Conservation (phyloP, 2,329 filamentous ascomycete genomes). For the Biscogniauxia marginata region DNA sequence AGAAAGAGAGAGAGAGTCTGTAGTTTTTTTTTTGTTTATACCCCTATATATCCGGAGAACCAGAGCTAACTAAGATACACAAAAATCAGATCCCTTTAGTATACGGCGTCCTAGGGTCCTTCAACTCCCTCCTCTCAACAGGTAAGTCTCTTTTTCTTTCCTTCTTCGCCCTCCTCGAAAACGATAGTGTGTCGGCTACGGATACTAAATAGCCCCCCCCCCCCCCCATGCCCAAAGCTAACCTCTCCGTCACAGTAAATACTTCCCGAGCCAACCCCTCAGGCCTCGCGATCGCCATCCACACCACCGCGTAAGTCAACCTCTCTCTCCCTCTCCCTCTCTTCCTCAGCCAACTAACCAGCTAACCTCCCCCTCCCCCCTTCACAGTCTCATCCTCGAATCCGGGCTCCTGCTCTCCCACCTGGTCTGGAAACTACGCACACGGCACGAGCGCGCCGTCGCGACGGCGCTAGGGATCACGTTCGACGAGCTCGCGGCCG, state of each 20-base stretch:
- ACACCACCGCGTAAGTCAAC: not conserved
- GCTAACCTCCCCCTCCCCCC: not conserved
- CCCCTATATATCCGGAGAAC: too few species aligned
- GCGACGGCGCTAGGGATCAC: not conserved
- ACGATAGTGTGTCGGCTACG: too few species aligned
- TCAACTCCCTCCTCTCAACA: not conserved
- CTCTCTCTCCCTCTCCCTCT: not conserved
- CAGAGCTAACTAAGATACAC: too few species aligned
- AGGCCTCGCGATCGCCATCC: not conserved
- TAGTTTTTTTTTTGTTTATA: too few species aligned
- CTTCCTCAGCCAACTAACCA: not conserved
- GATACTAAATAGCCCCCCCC: too few species aligned
- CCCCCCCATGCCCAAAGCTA: not conserved
- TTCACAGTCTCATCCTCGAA: not conserved
- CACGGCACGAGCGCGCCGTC: not conserved
- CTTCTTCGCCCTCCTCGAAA: not conserved
- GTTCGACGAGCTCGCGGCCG: slow-evolving; percentile 1
- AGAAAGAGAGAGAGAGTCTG: too few species aligned
- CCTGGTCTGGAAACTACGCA: not conserved
- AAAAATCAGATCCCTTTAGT: not conserved
- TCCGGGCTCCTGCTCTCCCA: not conserved
- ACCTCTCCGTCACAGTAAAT: not conserved
- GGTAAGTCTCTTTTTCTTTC: not conserved
- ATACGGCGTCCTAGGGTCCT: not conserved
- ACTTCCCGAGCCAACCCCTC: not conserved